These are phyloP conservation scores for Kitagawia praeruptora DNA, from an alignment of 129 eudicot genomes.

Conservation along the genomic window DNA sequence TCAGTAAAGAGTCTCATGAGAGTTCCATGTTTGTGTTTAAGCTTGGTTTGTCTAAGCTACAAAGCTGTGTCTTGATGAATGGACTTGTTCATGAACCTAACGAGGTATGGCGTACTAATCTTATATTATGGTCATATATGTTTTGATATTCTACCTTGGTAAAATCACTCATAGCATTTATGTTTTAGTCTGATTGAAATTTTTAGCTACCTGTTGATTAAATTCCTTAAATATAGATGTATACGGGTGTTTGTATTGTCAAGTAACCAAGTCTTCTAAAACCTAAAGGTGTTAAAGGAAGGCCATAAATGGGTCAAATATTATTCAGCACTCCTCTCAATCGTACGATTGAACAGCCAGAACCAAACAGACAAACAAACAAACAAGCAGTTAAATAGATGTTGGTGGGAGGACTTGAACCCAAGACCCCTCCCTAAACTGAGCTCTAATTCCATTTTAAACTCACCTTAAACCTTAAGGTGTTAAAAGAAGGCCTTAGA, in stretches of 20 bases:
- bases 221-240: neutral
- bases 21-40: constrained; percentile 75
- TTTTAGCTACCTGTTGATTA: neutral
- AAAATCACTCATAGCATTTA: neutral
- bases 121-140: neutral
- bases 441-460: too few species aligned
- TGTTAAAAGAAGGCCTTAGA: too few species aligned
- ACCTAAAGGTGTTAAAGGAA: too few species aligned
- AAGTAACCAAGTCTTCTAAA: too few species aligned
- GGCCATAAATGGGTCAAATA: too few species aligned
- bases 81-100: constrained; percentile 68
- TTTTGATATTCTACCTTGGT: neutral
- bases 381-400: too few species aligned
- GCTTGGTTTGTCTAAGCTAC: constrained; percentile 70
- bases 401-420: too few species aligned
- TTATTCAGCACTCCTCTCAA: too few species aligned
- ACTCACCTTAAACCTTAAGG: too few species aligned
- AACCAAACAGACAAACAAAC: too few species aligned
- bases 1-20: constrained; percentile 42
- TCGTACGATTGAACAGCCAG: too few species aligned
- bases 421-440: too few species aligned
- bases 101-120: constrained; percentile 43
- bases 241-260: neutral
- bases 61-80: constrained; percentile 75
- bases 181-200: neutral